These are phyloP conservation scores for Blastocladiella britannica DNA, from an alignment of 192 early-diverging fungal species.

Conservation along the genomic window DNA sequence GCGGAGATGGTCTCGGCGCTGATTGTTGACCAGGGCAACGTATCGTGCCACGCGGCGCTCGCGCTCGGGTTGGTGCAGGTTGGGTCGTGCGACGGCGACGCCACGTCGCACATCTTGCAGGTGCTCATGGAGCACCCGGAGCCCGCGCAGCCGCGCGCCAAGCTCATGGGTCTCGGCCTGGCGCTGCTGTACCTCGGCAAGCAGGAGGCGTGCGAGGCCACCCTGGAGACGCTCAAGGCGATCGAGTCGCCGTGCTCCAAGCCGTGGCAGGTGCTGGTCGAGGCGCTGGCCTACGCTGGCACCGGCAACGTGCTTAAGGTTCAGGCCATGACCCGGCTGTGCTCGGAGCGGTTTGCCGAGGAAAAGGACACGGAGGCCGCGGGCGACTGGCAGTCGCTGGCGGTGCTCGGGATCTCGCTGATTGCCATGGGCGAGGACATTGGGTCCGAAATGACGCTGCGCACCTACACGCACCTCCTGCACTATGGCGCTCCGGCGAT, in stretches of 20 bases:
- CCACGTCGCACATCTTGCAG: slow-evolving; percentile 74
- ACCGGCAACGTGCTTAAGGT: slow-evolving; percentile 93
- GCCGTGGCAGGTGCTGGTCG: slow-evolving; percentile 68
- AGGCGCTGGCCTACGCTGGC: slow-evolving; percentile 74
- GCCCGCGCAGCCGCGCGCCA: slow-evolving; percentile 55
- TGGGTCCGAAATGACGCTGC: slow-evolving; percentile 86
- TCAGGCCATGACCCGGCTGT: slow-evolving; percentile 86
- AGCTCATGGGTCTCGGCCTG: slow-evolving; percentile 86
- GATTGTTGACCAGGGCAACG: slow-evolving; percentile 59
- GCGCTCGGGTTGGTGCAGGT: slow-evolving; percentile 84
- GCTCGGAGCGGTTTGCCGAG: slow-evolving; percentile 80
- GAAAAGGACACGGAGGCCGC: slow-evolving; percentile 40
- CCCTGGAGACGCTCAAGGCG: slow-evolving; percentile 80
- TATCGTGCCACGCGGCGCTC: slow-evolving; percentile 70
- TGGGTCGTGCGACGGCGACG: slow-evolving; percentile 71
- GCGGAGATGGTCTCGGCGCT: slow-evolving; percentile 59
- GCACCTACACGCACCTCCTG: slow-evolving; percentile 93
- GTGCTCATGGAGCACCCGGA: slow-evolving; percentile 91
- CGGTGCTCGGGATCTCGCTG: slow-evolving; percentile 83
- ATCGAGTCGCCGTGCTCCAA: slow-evolving; percentile 85
- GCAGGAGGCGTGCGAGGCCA: slow-evolving; percentile 74
- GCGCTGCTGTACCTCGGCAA: slow-evolving; percentile 75
- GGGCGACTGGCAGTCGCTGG: slow-evolving; percentile 76
- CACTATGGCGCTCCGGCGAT: slow-evolving; percentile 95
- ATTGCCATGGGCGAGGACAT: slow-evolving; percentile 96